Base-by-base conservation (phyloP, 2,329 filamentous ascomycete species). In the Trichophyton mentagrophytes region DNA sequence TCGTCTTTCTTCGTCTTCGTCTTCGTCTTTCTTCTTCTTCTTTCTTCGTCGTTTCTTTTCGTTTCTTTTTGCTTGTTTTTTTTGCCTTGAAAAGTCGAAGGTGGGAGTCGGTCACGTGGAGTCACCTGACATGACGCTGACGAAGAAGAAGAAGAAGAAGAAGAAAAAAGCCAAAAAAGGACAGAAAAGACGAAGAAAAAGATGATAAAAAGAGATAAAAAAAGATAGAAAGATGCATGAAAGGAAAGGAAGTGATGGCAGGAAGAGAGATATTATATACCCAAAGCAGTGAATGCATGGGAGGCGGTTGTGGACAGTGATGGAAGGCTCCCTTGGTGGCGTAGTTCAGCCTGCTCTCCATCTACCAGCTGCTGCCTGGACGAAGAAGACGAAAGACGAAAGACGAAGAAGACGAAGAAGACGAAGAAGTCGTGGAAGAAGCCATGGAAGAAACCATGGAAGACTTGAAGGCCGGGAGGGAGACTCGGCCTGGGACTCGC, bases 101-200 rank as follows among this genome's bases (percentile, higher is more conserved):
- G 57, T 59, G 57, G 57, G 57, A 59, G 57, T 42, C 20, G 8
- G 56, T 44, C 57, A 59, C 57, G 57, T 59, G 57, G 25, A 44
- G 36, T 59, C 36, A 42, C 56, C 11, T 20, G 56, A 53, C 22
- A 27, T 30, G 22, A 51, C 33, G 33, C 33, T 30, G 49, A 17
- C n/a, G 49, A 15, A 38, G 11, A 1, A 0, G 2, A 33, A 9
- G n/a, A 46, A 3, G 20, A 22, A 22, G 5, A 33, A 3, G 6
- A 9, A 13, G 4, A 22, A 3, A 47, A 22, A 15, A 27, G 47
- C 33, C 8, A 25, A 53, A 30, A 13, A 9, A 1, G 11, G 8
- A 11, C 2, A 22, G 22, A 22, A 22, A 22, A 22, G 22, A 22
- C 22, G 3, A 3, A 22, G 3, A 3, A 13, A 15, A 22, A 27